Evolutionary conservation across 2,329 filamentous ascomycete genomes (phyloP), one percentile per base, ranked within the genome.

Genomic region (Phaeosphaeriaceae sp.): DNA sequence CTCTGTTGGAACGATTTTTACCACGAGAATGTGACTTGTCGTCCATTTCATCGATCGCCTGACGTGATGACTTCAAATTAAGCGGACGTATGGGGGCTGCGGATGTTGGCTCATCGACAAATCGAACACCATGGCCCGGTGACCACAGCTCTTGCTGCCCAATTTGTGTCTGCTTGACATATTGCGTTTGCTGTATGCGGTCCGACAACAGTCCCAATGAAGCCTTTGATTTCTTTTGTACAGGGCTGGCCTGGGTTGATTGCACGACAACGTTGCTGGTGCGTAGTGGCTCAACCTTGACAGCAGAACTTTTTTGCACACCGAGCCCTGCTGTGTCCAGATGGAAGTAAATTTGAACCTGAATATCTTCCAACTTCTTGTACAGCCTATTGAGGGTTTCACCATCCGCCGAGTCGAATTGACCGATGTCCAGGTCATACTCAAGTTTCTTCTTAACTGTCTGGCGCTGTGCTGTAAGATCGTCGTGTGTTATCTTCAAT

Each of bases 111-210:
- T 66, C 65, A 30, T 65, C 58, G 6, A 71, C 69, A 44, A 74
- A 74, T 19, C 65, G 64, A 47, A 75, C 73, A n/a, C 55, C 58
- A 23, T 60, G 68, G 24, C 59, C 60, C 11, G 74, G 73, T 10
- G 70, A 72, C 70, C 69, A 72, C 2, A 69, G 51, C 32, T 73
- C 66, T 35, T 60, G 67, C n/a, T 59, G 56, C n/a, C 67, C 57
- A 32, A 69, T 52, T 30, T 78, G 75, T 8, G 70, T 76, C 44
- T 72, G 70, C 52, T 70, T 76, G 9, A 71, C 60, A 43, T 69
- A 76, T 58, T 78, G 75, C 17, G 75, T 78, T 54, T 76, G 75
- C 7, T 70, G 68, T 19, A 74, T 62, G 53, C 66, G 61, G 46
- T 60, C 61, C 4, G 61, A 61, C 1, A 56, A 66, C 47, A 53